A percentile compares a stretch with the other conserved stretches of the same genome.
Conservation (phyloP, 331 rosid species). For the Malus hybrid region DNA sequence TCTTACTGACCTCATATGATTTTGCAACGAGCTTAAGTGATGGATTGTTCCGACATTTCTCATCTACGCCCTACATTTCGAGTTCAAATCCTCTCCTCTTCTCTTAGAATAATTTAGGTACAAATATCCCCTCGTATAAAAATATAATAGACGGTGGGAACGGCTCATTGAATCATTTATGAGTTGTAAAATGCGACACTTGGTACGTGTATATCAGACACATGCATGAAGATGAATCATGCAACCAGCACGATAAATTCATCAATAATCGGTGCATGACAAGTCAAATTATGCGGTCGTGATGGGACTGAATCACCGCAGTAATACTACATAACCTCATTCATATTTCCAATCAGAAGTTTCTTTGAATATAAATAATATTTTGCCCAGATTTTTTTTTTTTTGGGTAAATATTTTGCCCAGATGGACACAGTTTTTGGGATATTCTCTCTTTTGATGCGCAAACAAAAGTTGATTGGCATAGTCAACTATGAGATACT, state of each 20-base stretch:
- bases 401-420: too few relatives aligned
- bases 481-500: neutral
- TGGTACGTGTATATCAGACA: neutral
- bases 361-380: too few relatives aligned
- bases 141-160: too few relatives aligned
- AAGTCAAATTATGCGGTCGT: conserved; percentile 12
- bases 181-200: neutral
- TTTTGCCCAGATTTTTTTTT: too few relatives aligned
- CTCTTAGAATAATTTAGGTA: too few relatives aligned
- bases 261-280: neutral
- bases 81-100: too few relatives aligned
- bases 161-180: neutral
- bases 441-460: neutral
- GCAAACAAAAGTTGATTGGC: neutral
- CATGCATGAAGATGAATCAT: neutral
- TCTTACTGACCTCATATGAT: neutral
- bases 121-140: too few relatives aligned
- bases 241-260: neutral
- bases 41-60: neutral
- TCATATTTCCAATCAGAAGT: neutral
- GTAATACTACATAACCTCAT: neutral
- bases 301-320: neutral
- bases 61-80: neutral
- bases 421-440: too few relatives aligned
- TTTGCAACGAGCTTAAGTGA: neutral